Evolutionary conservation across 768 basidiomycete genomes (phyloP), one percentile per base, ranked within the genome.

Genomic region (Russula lepida): DNA sequence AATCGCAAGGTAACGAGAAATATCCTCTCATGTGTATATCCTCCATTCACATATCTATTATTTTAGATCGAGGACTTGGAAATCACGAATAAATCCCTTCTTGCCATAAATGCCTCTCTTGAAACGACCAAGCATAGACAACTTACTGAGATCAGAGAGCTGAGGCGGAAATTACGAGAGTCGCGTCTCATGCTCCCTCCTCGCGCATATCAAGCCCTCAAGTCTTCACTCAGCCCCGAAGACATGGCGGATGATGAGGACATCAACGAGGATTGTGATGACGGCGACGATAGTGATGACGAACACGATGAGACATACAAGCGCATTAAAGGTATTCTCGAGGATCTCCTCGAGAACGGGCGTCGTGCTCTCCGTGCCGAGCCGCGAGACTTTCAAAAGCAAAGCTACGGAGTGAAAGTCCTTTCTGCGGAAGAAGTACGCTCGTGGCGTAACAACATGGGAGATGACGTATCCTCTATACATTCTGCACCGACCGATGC

Each of bases 21-120:
- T 4, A 21, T 32, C 72, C 68, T 51, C 19, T 21, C 21, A 52
- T 61, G 25, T 32, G 32, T 43, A 64, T 19, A 43, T 41, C 33
- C 28, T 43, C 50, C 32, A 27, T 12, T 8, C 54, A 13, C 43
- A 54, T 44, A 32, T 41, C 25, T n/a, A 60, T 9, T 41, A n/a
- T 27, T 17, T 59, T 62, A 95, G 93, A 95, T 95, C 60, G 89
- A 88, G 13, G 92, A 95, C 74, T 78, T 95, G 12, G 90, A 95
- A 73, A 95, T 95, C 68, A 87, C 90, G 6, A 95, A 92, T 71
- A 80, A 82, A 35, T 95, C 92, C 1, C 79, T 95, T 19, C 78
- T 95, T 49, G 83, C 84, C 2, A 92, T 95, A 74, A 95, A 95
- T 68, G 76, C 86, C 2, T 81, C 87, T 19, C 78, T 95, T 23